phyloP scores from a whole-genome alignment of 495 filamentous ascomycete genomes.

The Podospora tetraspora region DNA sequence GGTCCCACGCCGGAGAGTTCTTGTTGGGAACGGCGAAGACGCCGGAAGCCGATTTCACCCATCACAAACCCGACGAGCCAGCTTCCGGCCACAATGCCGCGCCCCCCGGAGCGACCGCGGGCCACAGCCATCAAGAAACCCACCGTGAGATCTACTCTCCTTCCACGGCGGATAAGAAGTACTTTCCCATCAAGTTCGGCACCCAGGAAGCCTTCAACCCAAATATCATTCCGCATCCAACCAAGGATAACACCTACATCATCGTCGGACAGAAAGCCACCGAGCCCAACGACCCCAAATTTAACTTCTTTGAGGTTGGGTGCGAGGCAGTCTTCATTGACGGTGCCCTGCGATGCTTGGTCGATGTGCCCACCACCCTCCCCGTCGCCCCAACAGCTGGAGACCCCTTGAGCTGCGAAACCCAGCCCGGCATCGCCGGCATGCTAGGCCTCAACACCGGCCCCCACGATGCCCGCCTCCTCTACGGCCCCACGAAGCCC shows the following conservation, averaged over 20 bases:
- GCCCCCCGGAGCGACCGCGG: neutral
- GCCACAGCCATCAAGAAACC: conserved; percentile 6
- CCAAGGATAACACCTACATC: conserved; percentile 38
- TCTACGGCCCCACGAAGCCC: conserved; percentile 45
- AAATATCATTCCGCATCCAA: conserved; percentile 50
- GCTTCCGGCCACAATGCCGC: neutral
- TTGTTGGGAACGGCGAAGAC: neutral
- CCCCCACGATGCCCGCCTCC: conserved; percentile 49
- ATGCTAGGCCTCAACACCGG: conserved; percentile 37
- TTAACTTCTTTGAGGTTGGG: conserved; percentile 37
- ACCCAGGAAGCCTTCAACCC: conserved; percentile 40
- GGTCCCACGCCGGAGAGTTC: conserved; percentile 11
- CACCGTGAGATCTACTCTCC: conserved; percentile 40
- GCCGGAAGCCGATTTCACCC: neutral
- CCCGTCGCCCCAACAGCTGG: conserved; percentile 39
- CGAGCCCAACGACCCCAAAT: conserved; percentile 14
- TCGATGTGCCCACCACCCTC: conserved; percentile 31
- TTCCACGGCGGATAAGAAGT: conserved; percentile 36
- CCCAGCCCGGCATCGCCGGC: conserved; percentile 25
- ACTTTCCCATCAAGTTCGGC: conserved; percentile 42
- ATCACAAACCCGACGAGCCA: neutral
- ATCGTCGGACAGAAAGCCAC: conserved; percentile 39
- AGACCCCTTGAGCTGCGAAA: neutral
- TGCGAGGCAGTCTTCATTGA: conserved; percentile 43
- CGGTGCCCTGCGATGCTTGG: conserved; percentile 33